These are phyloP conservation scores for Chamaecrista fasciculata DNA, from an alignment of 306 rosid species.

Conservation along the genomic window DNA sequence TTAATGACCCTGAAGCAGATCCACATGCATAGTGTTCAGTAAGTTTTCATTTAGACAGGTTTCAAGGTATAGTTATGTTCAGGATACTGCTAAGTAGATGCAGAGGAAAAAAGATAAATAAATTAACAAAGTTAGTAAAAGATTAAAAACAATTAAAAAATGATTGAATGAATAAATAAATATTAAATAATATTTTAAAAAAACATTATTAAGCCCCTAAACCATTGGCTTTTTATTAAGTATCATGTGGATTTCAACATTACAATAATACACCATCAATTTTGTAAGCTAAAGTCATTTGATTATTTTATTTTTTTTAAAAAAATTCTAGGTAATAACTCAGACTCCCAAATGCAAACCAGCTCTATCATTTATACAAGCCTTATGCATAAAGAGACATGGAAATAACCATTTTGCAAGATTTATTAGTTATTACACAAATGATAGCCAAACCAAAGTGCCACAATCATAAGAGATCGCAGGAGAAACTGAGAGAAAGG, in stretches of 20 bases:
- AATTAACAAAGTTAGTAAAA: background rate
- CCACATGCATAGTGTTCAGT: background rate
- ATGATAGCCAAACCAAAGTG: background rate
- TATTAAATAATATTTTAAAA: background rate
- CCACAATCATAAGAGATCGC: background rate
- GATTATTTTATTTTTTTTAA: too few relatives aligned
- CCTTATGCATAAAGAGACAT: background rate
- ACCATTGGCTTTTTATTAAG: background rate
- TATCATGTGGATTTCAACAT: background rate
- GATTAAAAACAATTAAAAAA: background rate
- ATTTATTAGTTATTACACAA: too few relatives aligned
- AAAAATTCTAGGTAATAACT: background rate
- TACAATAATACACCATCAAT: background rate
- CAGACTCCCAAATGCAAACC: background rate
- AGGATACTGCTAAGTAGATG: background rate
- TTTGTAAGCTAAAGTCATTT: background rate
- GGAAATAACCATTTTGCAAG: background rate
- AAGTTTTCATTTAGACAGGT: background rate
- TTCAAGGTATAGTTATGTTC: background rate
- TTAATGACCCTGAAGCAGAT: constrained; percentile 40
- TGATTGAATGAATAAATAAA: background rate
- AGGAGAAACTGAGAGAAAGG: background rate
- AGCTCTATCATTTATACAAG: background rate
- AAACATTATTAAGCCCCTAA: background rate
- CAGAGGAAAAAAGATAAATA: background rate